Base-by-base conservation (phyloP, 257 asterid species). In the Fraxinus cuspidata region DNA sequence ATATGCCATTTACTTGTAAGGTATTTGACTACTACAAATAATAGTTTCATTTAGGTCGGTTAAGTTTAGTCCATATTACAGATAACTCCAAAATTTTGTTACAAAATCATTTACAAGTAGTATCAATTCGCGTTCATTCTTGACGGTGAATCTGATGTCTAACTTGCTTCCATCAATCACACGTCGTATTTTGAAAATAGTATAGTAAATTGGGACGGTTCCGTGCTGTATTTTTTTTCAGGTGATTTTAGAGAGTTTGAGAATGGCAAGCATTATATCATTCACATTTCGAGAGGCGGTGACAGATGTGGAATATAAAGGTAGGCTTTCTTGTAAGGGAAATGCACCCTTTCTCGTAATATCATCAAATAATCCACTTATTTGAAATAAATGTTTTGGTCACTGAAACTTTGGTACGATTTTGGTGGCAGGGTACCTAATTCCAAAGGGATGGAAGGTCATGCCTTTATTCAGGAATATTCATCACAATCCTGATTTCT, bases 391-490 rank as follows among this genome's bases (percentile, higher is more conserved):
- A 12, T 40, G 8, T 37, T n/a, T 42, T 25, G 7, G 2, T 6
- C 19, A 25, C 15, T 63, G 35, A 63, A 63, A 63, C 0, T 63
- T 60, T 19, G 64, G 64, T 53, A n/a, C 11, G 23, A 77, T 78
- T 77, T 79, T 40, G 72, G n/a, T 9, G 34, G 3, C 86, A 94
- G 99, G 97, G 29, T 88, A 82, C 87, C 88, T 88, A 40, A 94
- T 94, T 82, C 99, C 97, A 74, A 94, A 90, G 81, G 99, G 99
- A 70, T 94, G 99, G 99, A 94, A 94, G 86, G 97, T 91, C 2
- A 84, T 94, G 97, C 99, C 99, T 58, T 85, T 92, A 76, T 90
- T 94, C 75, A 91, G 97, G 89, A 94, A 89, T 81, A 92, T 92
- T 81, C 99, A 94, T 86, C 96, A 90, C 72, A 94, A 88, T 81